Evolutionary conservation across 805 yeast species (phyloP).

Genomic region (Candida argentea): DNA sequence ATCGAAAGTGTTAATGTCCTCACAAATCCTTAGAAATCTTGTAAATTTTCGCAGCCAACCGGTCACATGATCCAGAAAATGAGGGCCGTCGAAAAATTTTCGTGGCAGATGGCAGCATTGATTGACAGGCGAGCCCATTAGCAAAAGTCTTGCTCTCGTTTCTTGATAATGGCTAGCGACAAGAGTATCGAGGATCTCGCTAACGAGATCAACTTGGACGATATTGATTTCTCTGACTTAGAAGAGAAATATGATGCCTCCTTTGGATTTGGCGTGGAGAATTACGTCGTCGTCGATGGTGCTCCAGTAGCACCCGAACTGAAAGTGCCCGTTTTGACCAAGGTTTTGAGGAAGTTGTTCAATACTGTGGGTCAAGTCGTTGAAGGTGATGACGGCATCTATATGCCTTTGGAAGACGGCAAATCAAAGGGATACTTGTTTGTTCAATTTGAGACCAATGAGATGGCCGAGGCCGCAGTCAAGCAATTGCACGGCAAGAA

Average conservation of each 20-base stretch:
- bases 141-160: no score
- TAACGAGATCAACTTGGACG: constrained; percentile 31
- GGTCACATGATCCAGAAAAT: no score
- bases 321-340: constrained; percentile 73
- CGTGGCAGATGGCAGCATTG: no score
- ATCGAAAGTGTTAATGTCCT: no score
- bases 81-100: no score
- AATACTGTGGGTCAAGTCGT: constrained; percentile 65
- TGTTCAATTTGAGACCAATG: constrained; percentile 63
- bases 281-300: constrained; percentile 83
- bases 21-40: no score
- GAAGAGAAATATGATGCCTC: constrained; percentile 61
- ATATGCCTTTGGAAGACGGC: constrained; percentile 73
- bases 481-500: constrained; percentile 78
- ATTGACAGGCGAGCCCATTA: no score
- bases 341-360: constrained; percentile 77
- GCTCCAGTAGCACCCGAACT: constrained; percentile 91
- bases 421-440: constrained; percentile 81
- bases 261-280: constrained; percentile 58
- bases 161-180: background rate
- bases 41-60: no score
- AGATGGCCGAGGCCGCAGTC: constrained; percentile 69
- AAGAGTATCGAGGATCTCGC: constrained; percentile 20
- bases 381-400: constrained; percentile 51
- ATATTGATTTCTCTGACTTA: constrained; percentile 74